phyloP scores from a whole-genome alignment of 768 basidiomycete genomes.

The Lactarius sp. region DNA sequence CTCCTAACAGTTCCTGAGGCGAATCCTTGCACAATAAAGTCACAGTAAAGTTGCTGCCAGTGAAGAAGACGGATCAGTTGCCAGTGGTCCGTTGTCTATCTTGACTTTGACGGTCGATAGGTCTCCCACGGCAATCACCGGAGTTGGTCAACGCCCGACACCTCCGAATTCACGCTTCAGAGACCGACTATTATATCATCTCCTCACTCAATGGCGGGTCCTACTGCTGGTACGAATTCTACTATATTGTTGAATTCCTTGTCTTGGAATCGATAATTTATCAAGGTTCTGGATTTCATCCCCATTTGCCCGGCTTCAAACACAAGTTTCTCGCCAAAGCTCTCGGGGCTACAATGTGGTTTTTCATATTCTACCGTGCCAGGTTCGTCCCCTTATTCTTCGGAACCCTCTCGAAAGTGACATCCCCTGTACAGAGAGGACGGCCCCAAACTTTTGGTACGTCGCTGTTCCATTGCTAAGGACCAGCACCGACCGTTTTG shows the following conservation, averaged over 20 bases:
- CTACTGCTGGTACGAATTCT: conserved; percentile 20
- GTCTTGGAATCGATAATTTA: background rate
- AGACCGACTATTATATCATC: background rate
- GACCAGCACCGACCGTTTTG: background rate
- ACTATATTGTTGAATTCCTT: background rate
- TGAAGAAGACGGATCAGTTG: too few species aligned
- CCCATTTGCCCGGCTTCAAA: conserved; percentile 74
- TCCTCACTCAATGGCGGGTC: conserved; percentile 16
- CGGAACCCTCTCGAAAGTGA: background rate
- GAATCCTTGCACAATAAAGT: too few species aligned
- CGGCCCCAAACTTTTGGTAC: conserved; percentile 35
- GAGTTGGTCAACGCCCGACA: background rate
- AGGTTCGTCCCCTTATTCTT: conserved; percentile 49
- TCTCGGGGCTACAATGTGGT: conserved; percentile 95
- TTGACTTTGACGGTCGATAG: too few species aligned
- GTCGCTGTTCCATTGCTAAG: conserved; percentile 5
- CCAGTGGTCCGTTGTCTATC: too few species aligned
- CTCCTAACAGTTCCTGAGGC: too few species aligned
- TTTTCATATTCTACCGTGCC: conserved; percentile 96
- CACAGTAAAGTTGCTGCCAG: too few species aligned
- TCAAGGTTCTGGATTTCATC: conserved; percentile 75
- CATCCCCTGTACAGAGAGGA: conserved; percentile 34
- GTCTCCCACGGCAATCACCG: conserved; percentile 9
- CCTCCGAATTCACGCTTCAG: background rate
- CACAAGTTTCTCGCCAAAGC: conserved; percentile 79